phyloP scores from a whole-genome alignment of 2,329 filamentous ascomycete species.

The Celoporthe dispersa region DNA sequence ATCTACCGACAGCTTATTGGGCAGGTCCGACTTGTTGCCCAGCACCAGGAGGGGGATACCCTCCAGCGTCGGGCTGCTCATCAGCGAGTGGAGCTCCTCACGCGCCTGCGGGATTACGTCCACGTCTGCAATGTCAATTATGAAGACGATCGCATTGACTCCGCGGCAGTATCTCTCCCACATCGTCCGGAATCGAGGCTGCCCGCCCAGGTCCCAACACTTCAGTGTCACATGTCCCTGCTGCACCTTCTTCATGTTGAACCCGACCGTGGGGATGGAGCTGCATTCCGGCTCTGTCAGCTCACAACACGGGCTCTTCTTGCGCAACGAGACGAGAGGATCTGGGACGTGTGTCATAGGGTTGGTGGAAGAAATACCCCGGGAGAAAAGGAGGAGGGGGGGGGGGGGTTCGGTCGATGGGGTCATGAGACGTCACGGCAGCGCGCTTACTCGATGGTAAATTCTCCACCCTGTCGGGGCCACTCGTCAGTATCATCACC shows the following conservation, averaged over 20 bases:
- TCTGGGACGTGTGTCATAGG: conserved; percentile 27
- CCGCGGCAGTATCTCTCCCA: conserved; percentile 99
- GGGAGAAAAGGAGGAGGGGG: neutral
- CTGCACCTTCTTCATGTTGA: conserved; percentile 98
- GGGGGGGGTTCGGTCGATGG: conserved; percentile 29
- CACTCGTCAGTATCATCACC: conserved; percentile 27
- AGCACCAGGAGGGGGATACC: conserved; percentile 93
- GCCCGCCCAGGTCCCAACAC: conserved; percentile 98
- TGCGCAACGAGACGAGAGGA: conserved; percentile 30
- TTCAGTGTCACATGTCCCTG: conserved; percentile 98
- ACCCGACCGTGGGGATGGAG: conserved; percentile 97
- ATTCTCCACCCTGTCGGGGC: conserved; percentile 82
- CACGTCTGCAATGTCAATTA: conserved; percentile 92
- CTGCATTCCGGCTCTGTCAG: conserved; percentile 53
- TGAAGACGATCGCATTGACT: conserved; percentile 97
- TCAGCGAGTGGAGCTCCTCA: conserved; percentile 88
- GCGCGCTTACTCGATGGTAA: conserved; percentile 90
- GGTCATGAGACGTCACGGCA: conserved; percentile 23
- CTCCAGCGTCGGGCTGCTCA: conserved; percentile 81
- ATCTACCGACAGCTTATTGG: conserved; percentile 89
- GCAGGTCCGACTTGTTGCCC: conserved; percentile 95
- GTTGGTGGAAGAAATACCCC: conserved; percentile 22
- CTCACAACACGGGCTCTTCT: conserved; percentile 40
- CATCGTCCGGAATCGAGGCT: conserved; percentile 97
- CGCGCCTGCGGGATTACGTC: conserved; percentile 81